A percentile compares a stretch with the other conserved stretches of the same genome.
Conservation (phyloP, 371 early-diverging fungal species). For the Apophysomyces variabilis region DNA sequence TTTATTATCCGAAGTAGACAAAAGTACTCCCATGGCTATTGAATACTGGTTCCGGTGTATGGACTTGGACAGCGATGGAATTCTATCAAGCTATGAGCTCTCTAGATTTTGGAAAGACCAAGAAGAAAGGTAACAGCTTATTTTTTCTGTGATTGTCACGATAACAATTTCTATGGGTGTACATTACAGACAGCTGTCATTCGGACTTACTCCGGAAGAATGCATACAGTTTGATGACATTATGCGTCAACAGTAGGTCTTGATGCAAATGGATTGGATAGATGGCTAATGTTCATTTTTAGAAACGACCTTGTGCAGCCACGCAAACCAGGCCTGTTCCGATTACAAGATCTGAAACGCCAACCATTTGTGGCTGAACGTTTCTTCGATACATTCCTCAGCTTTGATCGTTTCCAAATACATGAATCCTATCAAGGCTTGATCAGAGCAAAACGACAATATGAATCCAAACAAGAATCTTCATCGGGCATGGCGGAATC, state of each 20-base stretch:
- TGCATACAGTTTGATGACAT: constrained; percentile 37
- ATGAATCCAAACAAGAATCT: constrained; percentile 17
- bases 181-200: constrained; percentile 19
- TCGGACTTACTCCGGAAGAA: constrained; percentile 24
- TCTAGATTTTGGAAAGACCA: constrained; percentile 84
- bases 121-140: constrained; percentile 33
- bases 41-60: constrained; percentile 90
- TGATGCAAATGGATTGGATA: neutral
- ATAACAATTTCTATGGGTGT: neutral
- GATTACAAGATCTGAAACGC: constrained; percentile 33
- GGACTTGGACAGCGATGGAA: constrained; percentile 88
- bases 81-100: constrained; percentile 79
- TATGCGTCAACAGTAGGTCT: constrained; percentile 41
- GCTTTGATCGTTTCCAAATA: constrained; percentile 38
- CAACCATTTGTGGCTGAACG: constrained; percentile 39
- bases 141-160: neutral
- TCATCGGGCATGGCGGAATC: neutral
- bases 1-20: constrained; percentile 82
- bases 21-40: constrained; percentile 69
- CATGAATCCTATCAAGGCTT: constrained; percentile 39
- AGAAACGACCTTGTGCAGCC: constrained; percentile 47
- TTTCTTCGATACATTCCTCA: constrained; percentile 46
- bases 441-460: constrained; percentile 27
- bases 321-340: constrained; percentile 30
- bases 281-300: neutral